Conservation (phyloP, 139 green algal genomes). For the Asterochloris erici region DNA sequence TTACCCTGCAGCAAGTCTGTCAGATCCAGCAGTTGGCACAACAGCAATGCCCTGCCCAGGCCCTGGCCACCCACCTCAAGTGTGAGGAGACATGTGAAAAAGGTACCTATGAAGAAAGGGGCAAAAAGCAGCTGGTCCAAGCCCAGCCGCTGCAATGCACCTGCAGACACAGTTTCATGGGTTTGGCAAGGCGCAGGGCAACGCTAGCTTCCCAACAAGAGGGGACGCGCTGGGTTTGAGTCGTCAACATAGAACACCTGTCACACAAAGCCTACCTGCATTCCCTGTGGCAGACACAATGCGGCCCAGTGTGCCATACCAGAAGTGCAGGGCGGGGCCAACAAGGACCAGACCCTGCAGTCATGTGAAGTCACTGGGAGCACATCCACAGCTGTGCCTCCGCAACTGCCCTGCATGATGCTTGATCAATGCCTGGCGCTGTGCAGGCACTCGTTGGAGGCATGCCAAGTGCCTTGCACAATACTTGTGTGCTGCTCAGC, state of each 20-base stretch:
- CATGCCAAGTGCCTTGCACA: too few relatives aligned
- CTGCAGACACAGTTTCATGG: constrained; percentile 11
- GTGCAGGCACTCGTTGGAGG: too few relatives aligned
- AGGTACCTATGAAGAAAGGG: constrained; percentile 78
- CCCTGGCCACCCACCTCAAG: constrained; percentile 22
- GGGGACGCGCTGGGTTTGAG: background rate
- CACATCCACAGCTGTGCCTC: too few relatives aligned
- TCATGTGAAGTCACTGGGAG: too few relatives aligned
- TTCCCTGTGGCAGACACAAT: constrained; percentile 53
- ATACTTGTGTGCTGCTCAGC: too few relatives aligned
- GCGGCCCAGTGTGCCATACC: constrained; percentile 71
- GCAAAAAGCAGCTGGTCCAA: constrained; percentile 91
- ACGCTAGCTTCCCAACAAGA: background rate
- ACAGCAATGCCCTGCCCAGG: background rate
- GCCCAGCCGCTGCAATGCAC: constrained; percentile 43
- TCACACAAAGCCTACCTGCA: constrained; percentile 15
- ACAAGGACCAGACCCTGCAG: constrained; percentile 57
- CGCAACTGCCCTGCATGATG: too few relatives aligned
- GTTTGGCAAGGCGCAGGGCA: background rate
- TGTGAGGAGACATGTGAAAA: constrained; percentile 62
- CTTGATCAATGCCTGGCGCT: too few relatives aligned
- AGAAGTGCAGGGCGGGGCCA: constrained; percentile 77
- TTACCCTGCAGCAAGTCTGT: constrained; percentile 57
- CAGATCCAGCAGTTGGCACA: background rate
- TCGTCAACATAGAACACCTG: background rate